Percentiles rank a stretch among this genome's conserved stretches.
These are phyloP conservation scores for Aspergillus caelatus DNA, from an alignment of 2,329 filamentous ascomycete genomes.

Conservation along the genomic window DNA sequence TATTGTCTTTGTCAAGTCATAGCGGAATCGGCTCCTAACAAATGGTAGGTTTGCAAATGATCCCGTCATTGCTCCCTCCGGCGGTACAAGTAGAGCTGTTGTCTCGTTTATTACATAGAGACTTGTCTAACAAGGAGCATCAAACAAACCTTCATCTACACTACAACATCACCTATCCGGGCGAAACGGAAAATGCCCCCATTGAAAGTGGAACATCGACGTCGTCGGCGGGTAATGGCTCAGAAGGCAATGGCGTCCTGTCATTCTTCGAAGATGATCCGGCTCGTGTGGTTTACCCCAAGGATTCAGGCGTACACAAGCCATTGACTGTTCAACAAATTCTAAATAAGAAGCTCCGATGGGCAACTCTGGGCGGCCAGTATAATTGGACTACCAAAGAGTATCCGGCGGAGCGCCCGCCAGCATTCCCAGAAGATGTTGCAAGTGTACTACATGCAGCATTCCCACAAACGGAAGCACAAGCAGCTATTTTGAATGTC, in stretches of 20 bases:
- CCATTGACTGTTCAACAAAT: conserved; percentile 70
- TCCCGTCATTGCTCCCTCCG: conserved; percentile 73
- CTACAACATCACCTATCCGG: conserved; percentile 69
- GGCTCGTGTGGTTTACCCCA: conserved; percentile 53
- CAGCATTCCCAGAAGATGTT: conserved; percentile 74
- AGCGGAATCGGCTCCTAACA: conserved; percentile 25
- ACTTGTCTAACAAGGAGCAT: conserved; percentile 73
- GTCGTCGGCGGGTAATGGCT: conserved; percentile 44
- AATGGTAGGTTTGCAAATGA: conserved; percentile 71
- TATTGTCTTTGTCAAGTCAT: background rate
- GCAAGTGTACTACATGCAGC: conserved; percentile 66
- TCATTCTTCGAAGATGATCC: conserved; percentile 60
- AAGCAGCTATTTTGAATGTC: conserved; percentile 92
- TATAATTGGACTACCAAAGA: conserved; percentile 92
- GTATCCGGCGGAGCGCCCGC: conserved; percentile 71
- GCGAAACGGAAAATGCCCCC: conserved; percentile 10
- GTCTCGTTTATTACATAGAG: conserved; percentile 72
- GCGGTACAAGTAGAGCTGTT: conserved; percentile 70
- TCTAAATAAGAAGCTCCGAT: conserved; percentile 79
- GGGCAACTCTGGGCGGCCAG: conserved; percentile 92
- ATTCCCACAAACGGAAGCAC: conserved; percentile 76
- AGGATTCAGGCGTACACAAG: conserved; percentile 73
- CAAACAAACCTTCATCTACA: conserved; percentile 90
- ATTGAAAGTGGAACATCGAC: conserved; percentile 35
- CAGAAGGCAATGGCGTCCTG: background rate